Conservation (phyloP, 2,329 filamentous ascomycete species). For the Epichloe typhina region DNA sequence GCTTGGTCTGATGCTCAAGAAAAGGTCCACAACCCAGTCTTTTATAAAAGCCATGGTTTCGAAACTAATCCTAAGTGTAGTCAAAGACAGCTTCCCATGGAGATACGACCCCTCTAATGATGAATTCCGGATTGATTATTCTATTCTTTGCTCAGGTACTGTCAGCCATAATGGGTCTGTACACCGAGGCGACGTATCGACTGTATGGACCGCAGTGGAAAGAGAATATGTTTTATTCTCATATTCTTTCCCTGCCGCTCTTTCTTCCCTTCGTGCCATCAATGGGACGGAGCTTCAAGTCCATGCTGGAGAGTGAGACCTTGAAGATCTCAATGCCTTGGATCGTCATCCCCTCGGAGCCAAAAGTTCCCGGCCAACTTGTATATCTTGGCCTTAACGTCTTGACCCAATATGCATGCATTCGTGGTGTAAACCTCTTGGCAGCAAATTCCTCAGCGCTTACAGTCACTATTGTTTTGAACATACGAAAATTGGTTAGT, state of each 20-base stretch:
- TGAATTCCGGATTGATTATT: constrained; percentile 58
- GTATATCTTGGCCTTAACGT: constrained; percentile 64
- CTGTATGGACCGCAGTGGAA: constrained; percentile 82
- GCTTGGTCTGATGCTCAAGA: constrained; percentile 80
- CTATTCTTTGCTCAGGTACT: constrained; percentile 80
- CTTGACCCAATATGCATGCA: constrained; percentile 85
- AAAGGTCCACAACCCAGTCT: constrained; percentile 45
- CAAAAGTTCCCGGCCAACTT: constrained; percentile 50
- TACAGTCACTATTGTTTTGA: constrained; percentile 92
- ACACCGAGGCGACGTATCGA: constrained; percentile 81
- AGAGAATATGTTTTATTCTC: constrained; percentile 92
- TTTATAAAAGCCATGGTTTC: neutral
- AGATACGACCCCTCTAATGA: constrained; percentile 15
- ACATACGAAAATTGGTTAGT: constrained; percentile 87
- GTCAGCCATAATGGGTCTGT: constrained; percentile 88
- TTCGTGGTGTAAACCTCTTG: constrained; percentile 89
- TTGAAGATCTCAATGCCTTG: constrained; percentile 24
- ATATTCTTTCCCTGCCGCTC: constrained; percentile 60
- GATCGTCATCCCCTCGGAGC: constrained; percentile 3
- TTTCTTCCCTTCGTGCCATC: constrained; percentile 60
- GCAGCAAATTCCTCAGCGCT: constrained; percentile 79
- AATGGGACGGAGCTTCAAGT: constrained; percentile 49
- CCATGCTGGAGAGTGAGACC: constrained; percentile 50
- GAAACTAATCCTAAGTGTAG: neutral
- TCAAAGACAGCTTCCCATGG: neutral